Conservation (phyloP, 2,329 filamentous ascomycete species). For the Paecilomyces fulvus region DNA sequence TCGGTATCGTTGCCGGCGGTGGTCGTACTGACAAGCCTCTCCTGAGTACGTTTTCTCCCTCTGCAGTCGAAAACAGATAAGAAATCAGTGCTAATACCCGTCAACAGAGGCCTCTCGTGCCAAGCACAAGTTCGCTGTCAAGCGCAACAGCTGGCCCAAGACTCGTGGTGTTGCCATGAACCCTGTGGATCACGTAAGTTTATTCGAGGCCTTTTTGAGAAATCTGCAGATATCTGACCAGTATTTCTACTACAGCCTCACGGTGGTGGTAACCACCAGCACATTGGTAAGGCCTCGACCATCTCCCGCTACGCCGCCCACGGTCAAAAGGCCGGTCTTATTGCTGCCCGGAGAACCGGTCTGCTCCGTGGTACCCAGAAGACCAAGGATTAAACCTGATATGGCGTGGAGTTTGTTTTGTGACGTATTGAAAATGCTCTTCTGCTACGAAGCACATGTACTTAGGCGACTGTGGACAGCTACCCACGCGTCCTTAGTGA, state of each 20-base stretch:
- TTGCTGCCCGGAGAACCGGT: slow-evolving; percentile 99
- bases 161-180: slow-evolving; percentile 99
- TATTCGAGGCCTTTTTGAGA: not conserved
- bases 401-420: slow-evolving; percentile 53
- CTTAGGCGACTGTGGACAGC: slow-evolving; percentile 33
- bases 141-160: slow-evolving; percentile 99
- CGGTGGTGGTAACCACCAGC: slow-evolving; percentile 99
- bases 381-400: slow-evolving; percentile 81
- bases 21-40: slow-evolving; percentile 99
- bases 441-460: slow-evolving; percentile 35
- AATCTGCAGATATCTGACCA: slow-evolving; percentile 11
- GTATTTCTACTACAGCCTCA: slow-evolving; percentile 49
- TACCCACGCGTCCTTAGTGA: slow-evolving; percentile 31
- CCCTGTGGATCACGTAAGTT: slow-evolving; percentile 84
- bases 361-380: slow-evolving; percentile 99
- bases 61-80: not conserved
- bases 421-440: slow-evolving; percentile 33
- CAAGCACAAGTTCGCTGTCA: slow-evolving; percentile 99
- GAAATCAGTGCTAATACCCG: slow-evolving; percentile 32
- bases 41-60: slow-evolving; percentile 55
- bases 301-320: slow-evolving; percentile 96
- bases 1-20: slow-evolving; percentile 98
- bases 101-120: slow-evolving; percentile 87
- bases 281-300: slow-evolving; percentile 99
- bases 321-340: slow-evolving; percentile 99